phyloP scores from a whole-genome alignment of 306 rosid genomes.

The Casuarina glauca region DNA sequence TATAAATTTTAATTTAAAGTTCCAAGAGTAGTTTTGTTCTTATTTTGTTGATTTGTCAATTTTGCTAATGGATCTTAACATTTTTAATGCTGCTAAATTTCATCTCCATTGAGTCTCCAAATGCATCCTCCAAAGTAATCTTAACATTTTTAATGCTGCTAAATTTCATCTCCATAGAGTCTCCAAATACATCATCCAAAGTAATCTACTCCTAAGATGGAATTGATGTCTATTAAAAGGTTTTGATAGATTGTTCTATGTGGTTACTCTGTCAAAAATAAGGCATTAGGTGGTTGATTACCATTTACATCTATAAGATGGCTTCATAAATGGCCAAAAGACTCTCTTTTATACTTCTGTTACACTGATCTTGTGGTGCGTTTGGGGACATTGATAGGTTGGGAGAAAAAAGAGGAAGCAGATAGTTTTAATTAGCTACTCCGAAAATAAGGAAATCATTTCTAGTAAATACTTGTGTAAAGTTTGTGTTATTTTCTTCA shows the following conservation, averaged over 20 bases:
- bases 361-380: neutral
- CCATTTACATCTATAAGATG: neutral
- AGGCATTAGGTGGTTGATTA: neutral
- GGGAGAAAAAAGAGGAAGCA: neutral
- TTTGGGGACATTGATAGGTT: neutral
- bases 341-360: neutral
- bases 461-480: neutral
- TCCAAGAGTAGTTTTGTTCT: neutral
- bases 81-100: neutral
- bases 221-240: neutral
- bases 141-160: neutral
- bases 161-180: neutral
- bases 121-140: neutral
- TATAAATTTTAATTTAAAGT: neutral
- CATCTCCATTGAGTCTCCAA: neutral
- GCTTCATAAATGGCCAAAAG: neutral
- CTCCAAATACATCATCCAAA: neutral
- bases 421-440: neutral
- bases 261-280: neutral
- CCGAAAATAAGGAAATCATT: neutral
- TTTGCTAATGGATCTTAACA: neutral
- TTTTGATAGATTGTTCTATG: neutral
- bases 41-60: neutral
- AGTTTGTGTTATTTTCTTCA: too few relatives aligned
- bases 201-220: neutral